A percentile compares a stretch with the other conserved stretches of the same genome.
Evolutionary conservation across 495 filamentous ascomycete genomes (phyloP).

Genomic region (Daldinia caldariorum): DNA sequence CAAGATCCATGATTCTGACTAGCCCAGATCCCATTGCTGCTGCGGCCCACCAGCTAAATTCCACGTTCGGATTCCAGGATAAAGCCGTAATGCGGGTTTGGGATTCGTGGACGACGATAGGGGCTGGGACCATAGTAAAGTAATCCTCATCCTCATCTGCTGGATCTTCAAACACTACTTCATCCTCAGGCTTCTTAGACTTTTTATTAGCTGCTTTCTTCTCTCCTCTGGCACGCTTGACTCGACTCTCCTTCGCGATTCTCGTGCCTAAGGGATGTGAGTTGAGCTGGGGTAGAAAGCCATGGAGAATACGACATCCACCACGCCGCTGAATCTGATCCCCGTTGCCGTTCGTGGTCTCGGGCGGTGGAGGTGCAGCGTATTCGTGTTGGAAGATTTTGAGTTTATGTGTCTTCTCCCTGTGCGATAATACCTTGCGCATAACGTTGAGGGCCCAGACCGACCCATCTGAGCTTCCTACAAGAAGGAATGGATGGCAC

Average conservation of each 20-base stretch:
- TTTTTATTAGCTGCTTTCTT: conserved; percentile 60
- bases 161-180: conserved; percentile 32
- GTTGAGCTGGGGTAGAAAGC: conserved; percentile 62
- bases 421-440: conserved; percentile 57
- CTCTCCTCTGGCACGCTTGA: conserved; percentile 47
- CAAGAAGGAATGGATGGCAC: conserved; percentile 57
- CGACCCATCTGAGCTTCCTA: conserved; percentile 57
- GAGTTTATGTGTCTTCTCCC: conserved; percentile 55
- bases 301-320: conserved; percentile 66
- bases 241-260: conserved; percentile 63
- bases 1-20: conserved; percentile 59
- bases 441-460: conserved; percentile 58
- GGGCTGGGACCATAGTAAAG: conserved; percentile 47
- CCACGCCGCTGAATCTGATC: conserved; percentile 63
- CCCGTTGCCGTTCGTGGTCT: conserved; percentile 18
- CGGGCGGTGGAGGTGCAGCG: conserved; percentile 31
- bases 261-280: conserved; percentile 71
- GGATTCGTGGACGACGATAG: conserved; percentile 56
- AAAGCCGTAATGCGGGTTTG: conserved; percentile 57
- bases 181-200: conserved; percentile 48
- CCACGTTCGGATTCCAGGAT: conserved; percentile 59
- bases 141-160: conserved; percentile 37
- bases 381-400: conserved; percentile 61
- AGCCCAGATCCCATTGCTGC: conserved; percentile 61
- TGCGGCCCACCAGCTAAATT: conserved; percentile 63